A percentile compares a stretch with the other conserved stretches of the same genome.
Evolutionary conservation across 73 alveolate genomes (phyloP).

Genomic region (Stentor roeselii): DNA sequence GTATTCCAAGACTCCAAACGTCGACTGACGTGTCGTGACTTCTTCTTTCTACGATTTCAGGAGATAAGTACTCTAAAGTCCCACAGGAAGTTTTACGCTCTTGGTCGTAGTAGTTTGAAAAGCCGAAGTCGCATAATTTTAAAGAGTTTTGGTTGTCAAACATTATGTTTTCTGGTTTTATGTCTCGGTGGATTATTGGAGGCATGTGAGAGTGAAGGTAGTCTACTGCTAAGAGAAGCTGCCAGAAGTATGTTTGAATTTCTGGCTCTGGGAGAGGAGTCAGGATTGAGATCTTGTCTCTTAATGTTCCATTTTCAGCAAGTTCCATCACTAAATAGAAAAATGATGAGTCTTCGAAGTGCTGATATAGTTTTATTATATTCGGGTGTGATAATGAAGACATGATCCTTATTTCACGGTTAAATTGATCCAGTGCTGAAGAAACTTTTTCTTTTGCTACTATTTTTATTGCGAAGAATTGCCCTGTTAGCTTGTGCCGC

Average conservation of each 20-base stretch:
- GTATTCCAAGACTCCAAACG: conserved; percentile 64
- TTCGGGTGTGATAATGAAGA: conserved; percentile 82
- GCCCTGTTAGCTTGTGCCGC: conserved; percentile 11
- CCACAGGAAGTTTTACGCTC: conserved; percentile 58
- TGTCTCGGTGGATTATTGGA: conserved; percentile 55
- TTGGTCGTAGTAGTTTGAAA: conserved; percentile 49
- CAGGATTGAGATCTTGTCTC: conserved; percentile 37
- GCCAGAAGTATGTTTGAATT: conserved; percentile 73
- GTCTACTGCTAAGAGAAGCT: conserved; percentile 68
- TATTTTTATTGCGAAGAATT: conserved; percentile 1
- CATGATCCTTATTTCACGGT: conserved; percentile 91
- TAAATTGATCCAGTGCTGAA: conserved; percentile 77
- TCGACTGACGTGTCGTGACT: conserved; percentile 55
- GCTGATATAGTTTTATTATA: conserved; percentile 83
- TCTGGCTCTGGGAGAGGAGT: conserved; percentile 66
- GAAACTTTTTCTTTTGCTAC: conserved; percentile 61
- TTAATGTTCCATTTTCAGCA: conserved; percentile 52
- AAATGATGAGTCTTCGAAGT: conserved; percentile 92
- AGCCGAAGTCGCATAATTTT: conserved; percentile 67
- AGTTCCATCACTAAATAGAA: conserved; percentile 80
- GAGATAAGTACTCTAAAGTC: conserved; percentile 60
- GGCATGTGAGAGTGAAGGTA: conserved; percentile 73
- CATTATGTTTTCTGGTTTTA: conserved; percentile 13
- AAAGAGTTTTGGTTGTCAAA: conserved; percentile 45
- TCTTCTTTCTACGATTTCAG: conserved; percentile 46